These are phyloP conservation scores for Cystobasidiaceae sp. DNA, from an alignment of 1,284 basidiomycete genomes.

Conservation along the genomic window DNA sequence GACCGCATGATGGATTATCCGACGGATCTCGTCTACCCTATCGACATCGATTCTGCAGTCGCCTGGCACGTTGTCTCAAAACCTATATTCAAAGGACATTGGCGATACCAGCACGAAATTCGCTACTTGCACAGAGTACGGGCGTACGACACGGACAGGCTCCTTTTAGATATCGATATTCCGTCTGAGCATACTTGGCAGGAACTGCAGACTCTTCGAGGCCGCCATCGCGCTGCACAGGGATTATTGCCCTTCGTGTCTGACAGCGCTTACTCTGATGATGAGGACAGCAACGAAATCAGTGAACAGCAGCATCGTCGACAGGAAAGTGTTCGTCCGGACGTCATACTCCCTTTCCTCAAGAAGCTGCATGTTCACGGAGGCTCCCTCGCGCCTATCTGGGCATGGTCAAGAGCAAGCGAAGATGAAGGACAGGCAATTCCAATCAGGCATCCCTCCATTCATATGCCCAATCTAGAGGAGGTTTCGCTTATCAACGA, in stretches of 20 bases:
- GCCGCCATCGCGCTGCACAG: too few species aligned
- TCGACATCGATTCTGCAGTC: not conserved
- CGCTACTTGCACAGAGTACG: not conserved
- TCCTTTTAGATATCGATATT: not conserved
- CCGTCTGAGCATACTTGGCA: not conserved
- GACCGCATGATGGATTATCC: not conserved
- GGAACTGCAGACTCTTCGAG: not conserved
- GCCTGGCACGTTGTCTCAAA: not conserved
- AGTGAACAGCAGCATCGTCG: too few species aligned
- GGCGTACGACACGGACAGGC: not conserved
- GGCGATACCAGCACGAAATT: not conserved
- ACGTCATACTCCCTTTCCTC: too few species aligned
- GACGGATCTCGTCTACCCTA: not conserved
- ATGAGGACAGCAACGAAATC: too few species aligned
- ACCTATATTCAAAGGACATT: not conserved
- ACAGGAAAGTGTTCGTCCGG: too few species aligned
- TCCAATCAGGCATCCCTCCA: not conserved
- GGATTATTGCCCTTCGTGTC: too few species aligned
- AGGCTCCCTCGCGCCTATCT: constrained; percentile 1
- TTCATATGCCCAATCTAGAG: not conserved
- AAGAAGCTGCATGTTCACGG: too few species aligned
- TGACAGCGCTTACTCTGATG: too few species aligned
- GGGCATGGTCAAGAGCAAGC: not conserved
- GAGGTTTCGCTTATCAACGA: not conserved
- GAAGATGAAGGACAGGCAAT: too few species aligned